Percentiles rank a stretch among this genome's conserved stretches.
Evolutionary conservation across 2,329 filamentous ascomycete genomes (phyloP).

Genomic region (Pseudogymnoascus sp.): DNA sequence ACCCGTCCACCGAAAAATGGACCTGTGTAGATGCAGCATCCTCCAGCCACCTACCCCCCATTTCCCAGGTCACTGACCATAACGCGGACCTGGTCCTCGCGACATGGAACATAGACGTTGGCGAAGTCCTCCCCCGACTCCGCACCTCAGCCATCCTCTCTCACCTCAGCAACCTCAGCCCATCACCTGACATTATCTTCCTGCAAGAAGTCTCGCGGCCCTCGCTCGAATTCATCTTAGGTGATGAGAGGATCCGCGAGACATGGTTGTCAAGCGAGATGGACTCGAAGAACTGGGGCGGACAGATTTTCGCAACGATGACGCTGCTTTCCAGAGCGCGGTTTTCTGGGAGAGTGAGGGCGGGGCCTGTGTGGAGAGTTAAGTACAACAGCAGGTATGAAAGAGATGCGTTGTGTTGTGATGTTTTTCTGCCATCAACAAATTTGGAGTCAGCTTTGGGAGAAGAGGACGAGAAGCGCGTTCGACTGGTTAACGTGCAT

Average conservation of each 20-base stretch:
- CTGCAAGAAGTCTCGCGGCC: slow-evolving; percentile 30
- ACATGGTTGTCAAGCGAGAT: slow-evolving; percentile 29
- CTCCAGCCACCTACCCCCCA: too few species aligned
- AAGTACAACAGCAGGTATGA: slow-evolving; percentile 27
- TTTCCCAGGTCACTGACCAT: background rate
- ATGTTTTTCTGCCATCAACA: slow-evolving; percentile 23
- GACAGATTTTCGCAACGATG: slow-evolving; percentile 24
- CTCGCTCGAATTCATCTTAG: slow-evolving; percentile 23
- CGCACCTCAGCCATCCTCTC: slow-evolving; percentile 27
- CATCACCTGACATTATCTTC: slow-evolving; percentile 29
- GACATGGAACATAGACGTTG: slow-evolving; percentile 31
- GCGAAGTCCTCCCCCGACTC: slow-evolving; percentile 10
- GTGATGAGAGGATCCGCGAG: slow-evolving; percentile 22
- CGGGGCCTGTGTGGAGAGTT: slow-evolving; percentile 30
- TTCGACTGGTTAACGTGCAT: slow-evolving; percentile 35
- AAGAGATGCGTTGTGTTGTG: slow-evolving; percentile 32
- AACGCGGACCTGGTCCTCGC: slow-evolving; percentile 17
- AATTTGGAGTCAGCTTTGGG: background rate
- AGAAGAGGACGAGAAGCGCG: background rate
- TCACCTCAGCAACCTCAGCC: slow-evolving; percentile 14
- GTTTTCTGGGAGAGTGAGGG: slow-evolving; percentile 16
- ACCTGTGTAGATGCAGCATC: background rate
- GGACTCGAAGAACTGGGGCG: slow-evolving; percentile 20
- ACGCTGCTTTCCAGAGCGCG: slow-evolving; percentile 26
- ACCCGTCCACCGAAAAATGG: background rate